These are phyloP conservation scores for Lactarius akahatsu DNA, from an alignment of 768 basidiomycete genomes.

Conservation along the genomic window DNA sequence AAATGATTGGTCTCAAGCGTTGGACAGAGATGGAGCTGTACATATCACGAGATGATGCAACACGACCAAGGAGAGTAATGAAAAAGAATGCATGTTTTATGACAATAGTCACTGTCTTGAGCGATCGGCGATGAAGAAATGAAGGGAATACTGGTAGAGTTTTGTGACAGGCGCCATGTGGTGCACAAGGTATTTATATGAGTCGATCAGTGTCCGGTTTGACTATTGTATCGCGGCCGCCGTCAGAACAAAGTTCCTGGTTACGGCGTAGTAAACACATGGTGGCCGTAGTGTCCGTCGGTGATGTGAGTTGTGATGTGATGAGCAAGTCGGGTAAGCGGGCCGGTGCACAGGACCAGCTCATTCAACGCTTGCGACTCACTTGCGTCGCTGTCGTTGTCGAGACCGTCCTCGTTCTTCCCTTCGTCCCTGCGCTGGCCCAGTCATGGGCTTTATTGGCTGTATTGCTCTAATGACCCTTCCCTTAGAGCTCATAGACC, in stretches of 20 bases:
- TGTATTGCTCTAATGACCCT: slow-evolving; percentile 22
- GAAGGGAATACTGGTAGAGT: background rate
- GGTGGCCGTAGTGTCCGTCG: too few relatives aligned
- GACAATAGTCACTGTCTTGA: background rate
- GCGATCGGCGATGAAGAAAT: background rate
- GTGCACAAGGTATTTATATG: background rate
- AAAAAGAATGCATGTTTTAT: slow-evolving; percentile 19
- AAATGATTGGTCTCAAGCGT: background rate
- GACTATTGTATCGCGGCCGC: too few relatives aligned
- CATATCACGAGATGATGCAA: slow-evolving; percentile 4
- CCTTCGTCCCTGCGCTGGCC: background rate
- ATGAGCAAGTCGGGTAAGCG: background rate
- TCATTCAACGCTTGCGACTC: background rate
- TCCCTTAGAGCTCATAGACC: slow-evolving; percentile 41
- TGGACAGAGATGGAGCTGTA: background rate
- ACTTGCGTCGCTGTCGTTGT: background rate
- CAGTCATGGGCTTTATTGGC: background rate
- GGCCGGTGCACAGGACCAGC: background rate
- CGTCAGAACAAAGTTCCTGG: too few relatives aligned
- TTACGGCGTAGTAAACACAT: too few relatives aligned
- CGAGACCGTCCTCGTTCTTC: background rate
- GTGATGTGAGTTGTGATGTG: too few relatives aligned
- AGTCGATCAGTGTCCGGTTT: background rate
- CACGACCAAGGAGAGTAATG: background rate
- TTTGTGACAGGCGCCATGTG: background rate